phyloP scores from a whole-genome alignment of 2,329 filamentous ascomycete species.

The Botryotinia globosa region DNA sequence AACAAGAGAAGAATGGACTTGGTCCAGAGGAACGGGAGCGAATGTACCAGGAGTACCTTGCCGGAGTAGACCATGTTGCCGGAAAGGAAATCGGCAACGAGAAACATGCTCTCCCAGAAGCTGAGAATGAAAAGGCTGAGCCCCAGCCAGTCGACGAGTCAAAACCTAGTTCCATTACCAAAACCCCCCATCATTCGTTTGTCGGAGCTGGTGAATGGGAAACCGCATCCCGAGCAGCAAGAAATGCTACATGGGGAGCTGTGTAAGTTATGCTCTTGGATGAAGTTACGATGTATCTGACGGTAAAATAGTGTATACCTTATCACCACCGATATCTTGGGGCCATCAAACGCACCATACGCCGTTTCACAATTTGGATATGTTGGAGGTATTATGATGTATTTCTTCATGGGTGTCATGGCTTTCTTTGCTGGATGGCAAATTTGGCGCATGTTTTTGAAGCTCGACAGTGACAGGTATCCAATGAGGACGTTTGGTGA shows the following conservation, averaged over 20 bases:
- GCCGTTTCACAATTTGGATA: constrained; percentile 20
- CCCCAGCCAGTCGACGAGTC: background rate
- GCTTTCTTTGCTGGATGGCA: constrained; percentile 28
- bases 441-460: constrained; percentile 30
- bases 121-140: background rate
- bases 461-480: constrained; percentile 27
- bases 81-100: constrained; percentile 18
- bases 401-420: constrained; percentile 29
- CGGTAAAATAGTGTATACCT: constrained; percentile 33
- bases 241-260: constrained; percentile 47
- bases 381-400: constrained; percentile 21
- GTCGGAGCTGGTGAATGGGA: constrained; percentile 42
- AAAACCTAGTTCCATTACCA: constrained; percentile 1
- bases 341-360: constrained; percentile 22
- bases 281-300: background rate
- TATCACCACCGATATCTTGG: constrained; percentile 29
- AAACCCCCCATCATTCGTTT: background rate
- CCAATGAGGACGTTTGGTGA: constrained; percentile 28
- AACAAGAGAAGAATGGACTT: constrained; percentile 29
- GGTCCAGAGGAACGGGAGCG: constrained; percentile 26
- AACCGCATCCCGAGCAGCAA: constrained; percentile 45
- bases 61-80: constrained; percentile 5
- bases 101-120: constrained; percentile 1
- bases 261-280: constrained; percentile 31
- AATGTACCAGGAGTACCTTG: constrained; percentile 25